Conservation (phyloP, 2,329 filamentous ascomycete species). For the Sphaerostilbella broomeana region DNA sequence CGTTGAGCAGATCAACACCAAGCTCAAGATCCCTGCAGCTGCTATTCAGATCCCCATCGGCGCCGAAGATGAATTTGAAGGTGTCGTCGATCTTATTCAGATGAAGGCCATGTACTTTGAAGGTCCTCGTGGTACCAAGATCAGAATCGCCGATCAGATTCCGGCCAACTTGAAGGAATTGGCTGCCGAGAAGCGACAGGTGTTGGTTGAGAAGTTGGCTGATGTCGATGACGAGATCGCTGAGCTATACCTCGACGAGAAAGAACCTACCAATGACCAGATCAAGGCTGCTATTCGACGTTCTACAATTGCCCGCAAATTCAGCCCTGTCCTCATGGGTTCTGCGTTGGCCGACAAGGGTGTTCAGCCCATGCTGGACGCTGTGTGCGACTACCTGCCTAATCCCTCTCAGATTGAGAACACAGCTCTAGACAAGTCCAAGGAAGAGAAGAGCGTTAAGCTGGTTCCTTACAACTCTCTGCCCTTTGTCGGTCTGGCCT, state of each 20-base stretch:
- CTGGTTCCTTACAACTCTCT: constrained; percentile 89
- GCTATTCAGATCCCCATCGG: constrained; percentile 95
- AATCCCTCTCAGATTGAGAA: constrained; percentile 88
- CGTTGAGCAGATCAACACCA: constrained; percentile 94
- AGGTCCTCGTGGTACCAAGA: constrained; percentile 69
- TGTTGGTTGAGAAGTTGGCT: constrained; percentile 87
- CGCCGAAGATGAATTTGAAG: constrained; percentile 81
- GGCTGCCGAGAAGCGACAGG: constrained; percentile 73
- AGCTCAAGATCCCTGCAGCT: constrained; percentile 86
- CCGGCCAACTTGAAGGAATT: constrained; percentile 72
- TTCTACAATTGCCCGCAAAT: constrained; percentile 81
- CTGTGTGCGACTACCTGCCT: constrained; percentile 90
- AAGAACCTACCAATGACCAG: constrained; percentile 69
- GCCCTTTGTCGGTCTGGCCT: constrained; percentile 91
- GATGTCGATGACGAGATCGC: constrained; percentile 98
- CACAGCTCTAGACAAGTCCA: constrained; percentile 75
- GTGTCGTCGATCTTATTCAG: constrained; percentile 84
- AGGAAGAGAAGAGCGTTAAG: constrained; percentile 72
- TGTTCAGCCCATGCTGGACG: constrained; percentile 94
- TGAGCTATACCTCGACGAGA: constrained; percentile 86
- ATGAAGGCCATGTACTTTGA: constrained; percentile 95
- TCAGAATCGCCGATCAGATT: constrained; percentile 72
- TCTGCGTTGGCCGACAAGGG: constrained; percentile 91
- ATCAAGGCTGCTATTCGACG: constrained; percentile 89
- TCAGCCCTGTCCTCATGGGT: constrained; percentile 93